phyloP scores from a whole-genome alignment of 768 basidiomycete species.

The Mycena indigotica region DNA sequence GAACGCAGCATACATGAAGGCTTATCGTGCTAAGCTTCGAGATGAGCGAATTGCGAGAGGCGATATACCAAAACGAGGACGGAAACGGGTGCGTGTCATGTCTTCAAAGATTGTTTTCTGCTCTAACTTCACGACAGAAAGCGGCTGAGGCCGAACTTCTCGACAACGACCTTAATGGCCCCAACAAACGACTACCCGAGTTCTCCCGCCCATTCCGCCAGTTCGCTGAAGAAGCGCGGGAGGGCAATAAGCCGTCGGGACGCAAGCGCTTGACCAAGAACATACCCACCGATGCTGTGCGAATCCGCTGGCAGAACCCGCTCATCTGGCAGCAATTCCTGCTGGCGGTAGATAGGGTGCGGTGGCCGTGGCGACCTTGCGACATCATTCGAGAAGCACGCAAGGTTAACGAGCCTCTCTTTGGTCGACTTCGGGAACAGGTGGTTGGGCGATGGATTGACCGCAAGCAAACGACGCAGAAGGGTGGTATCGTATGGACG shows the following conservation, averaged over 20 bases:
- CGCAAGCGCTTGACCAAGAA: not conserved
- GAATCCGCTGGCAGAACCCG: not conserved
- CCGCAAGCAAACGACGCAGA: not conserved
- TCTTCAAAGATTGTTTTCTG: not conserved
- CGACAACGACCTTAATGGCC: not conserved
- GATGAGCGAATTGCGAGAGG: not conserved
- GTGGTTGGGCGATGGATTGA: conserved; percentile 1
- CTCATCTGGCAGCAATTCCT: not conserved
- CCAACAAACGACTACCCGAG: not conserved
- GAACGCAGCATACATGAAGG: no score
- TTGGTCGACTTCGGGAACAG: not conserved
- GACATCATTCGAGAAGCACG: not conserved
- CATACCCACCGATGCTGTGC: not conserved
- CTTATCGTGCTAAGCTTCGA: no score
- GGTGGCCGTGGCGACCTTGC: not conserved
- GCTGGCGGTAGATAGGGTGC: not conserved
- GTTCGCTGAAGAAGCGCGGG: not conserved
- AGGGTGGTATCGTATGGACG: not conserved
- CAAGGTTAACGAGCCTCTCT: not conserved
- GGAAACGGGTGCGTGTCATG: not conserved
- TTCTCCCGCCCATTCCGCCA: not conserved
- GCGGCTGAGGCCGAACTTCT: not conserved
- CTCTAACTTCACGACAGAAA: no score
- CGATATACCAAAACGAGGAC: not conserved
- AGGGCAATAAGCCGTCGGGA: not conserved